A percentile compares a stretch with the other conserved stretches of the same genome.
Conservation (phyloP, 108 stramenopile genomes). For the Stephanodiscus minutulus region DNA sequence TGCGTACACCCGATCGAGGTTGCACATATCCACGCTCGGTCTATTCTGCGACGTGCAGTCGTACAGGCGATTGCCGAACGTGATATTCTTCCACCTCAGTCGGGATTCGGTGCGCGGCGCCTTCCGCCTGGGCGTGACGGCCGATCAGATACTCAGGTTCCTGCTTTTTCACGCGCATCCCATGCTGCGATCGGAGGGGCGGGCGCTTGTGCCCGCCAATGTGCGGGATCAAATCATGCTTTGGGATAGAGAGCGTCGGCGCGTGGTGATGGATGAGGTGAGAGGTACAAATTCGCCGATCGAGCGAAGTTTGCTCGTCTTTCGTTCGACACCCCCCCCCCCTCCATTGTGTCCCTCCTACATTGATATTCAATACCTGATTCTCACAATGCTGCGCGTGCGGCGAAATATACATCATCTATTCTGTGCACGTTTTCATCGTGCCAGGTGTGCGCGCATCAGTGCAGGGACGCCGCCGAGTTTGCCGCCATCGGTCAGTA, state of each 20-base stretch:
- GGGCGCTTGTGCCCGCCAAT: conserved; percentile 76
- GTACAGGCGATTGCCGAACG: conserved; percentile 84
- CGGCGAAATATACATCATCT: neutral
- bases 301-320: neutral
- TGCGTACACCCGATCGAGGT: conserved; percentile 82
- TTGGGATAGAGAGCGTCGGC: conserved; percentile 81
- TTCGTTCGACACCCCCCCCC: too few species aligned
- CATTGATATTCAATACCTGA: too few species aligned
- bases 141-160: conserved; percentile 85
- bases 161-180: conserved; percentile 90
- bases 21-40: conserved; percentile 85
- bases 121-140: conserved; percentile 77
- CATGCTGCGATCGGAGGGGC: conserved; percentile 57
- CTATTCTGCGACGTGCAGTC: conserved; percentile 84
- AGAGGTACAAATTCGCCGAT: neutral
- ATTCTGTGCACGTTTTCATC: neutral
- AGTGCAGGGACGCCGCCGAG: conserved; percentile 55
- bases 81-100: conserved; percentile 80
- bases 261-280: conserved; percentile 73
- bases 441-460: conserved; percentile 60
- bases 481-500: neutral
- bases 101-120: conserved; percentile 83
- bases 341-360: neutral
- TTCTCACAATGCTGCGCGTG: too few species aligned
- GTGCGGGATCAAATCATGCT: conserved; percentile 88